These are phyloP conservation scores for Elsinoe batatas DNA, from an alignment of 2,329 filamentous ascomycete genomes.

Conservation along the genomic window DNA sequence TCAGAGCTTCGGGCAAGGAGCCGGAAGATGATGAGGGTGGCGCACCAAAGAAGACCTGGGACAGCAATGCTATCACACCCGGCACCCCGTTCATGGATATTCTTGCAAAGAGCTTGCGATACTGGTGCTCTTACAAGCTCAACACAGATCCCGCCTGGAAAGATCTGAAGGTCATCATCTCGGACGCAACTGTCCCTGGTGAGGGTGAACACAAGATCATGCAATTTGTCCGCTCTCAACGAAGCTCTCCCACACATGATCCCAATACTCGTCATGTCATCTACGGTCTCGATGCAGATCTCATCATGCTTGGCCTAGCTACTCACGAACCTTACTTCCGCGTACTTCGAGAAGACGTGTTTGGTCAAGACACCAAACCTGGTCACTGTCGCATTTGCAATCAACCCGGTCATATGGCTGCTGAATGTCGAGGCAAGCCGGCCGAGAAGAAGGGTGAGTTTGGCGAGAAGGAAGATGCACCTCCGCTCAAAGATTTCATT, in stretches of 20 bases:
- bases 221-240: constrained; percentile 92
- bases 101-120: constrained; percentile 76
- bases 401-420: constrained; percentile 82
- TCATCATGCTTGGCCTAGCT: constrained; percentile 95
- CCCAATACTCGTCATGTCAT: constrained; percentile 97
- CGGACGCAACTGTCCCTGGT: constrained; percentile 91
- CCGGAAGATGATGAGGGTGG: constrained; percentile 26
- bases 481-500: constrained; percentile 81
- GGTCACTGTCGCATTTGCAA: constrained; percentile 81
- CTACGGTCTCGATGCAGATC: constrained; percentile 91
- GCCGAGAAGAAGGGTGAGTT: constrained; percentile 65
- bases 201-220: constrained; percentile 99
- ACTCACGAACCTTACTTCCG: constrained; percentile 97
- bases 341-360: constrained; percentile 93
- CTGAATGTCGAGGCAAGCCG: constrained; percentile 68
- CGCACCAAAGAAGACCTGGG: constrained; percentile 84
- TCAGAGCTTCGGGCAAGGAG: constrained; percentile 55
- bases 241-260: constrained; percentile 80
- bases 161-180: constrained; percentile 94
- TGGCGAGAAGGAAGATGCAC: constrained; percentile 66
- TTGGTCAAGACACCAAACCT: constrained; percentile 75
- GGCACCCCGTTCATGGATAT: constrained; percentile 99
- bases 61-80: constrained; percentile 79
- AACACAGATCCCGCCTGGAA: constrained; percentile 96
- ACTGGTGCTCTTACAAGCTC: constrained; percentile 96